Conservation (phyloP, 2,329 filamentous ascomycete species). For the Trichoderma breve region DNA sequence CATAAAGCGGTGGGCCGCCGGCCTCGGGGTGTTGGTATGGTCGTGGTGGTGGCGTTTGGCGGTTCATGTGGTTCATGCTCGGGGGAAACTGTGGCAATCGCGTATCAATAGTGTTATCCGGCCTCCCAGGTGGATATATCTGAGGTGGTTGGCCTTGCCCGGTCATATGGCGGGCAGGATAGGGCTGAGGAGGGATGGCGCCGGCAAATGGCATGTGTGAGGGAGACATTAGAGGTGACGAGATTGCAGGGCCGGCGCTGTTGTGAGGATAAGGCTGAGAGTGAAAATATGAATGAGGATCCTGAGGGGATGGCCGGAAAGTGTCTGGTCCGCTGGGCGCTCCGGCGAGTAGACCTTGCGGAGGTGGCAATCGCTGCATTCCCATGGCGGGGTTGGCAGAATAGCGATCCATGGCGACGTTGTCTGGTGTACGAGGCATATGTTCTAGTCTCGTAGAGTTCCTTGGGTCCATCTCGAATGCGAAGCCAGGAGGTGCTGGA, state of each 20-base stretch:
- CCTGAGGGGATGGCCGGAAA: slow-evolving; percentile 19
- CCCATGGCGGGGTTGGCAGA: slow-evolving; percentile 21
- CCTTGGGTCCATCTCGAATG: slow-evolving; percentile 23
- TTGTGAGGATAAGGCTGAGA: slow-evolving; percentile 1
- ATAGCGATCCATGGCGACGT: slow-evolving; percentile 26
- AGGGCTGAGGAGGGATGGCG: not conserved
- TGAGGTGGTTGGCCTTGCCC: slow-evolving; percentile 7
- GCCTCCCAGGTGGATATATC: not conserved
- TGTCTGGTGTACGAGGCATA: slow-evolving; percentile 28
- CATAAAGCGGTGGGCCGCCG: not conserved
- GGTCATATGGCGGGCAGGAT: not conserved
- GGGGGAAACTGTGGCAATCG: not conserved
- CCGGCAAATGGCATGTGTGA: not conserved
- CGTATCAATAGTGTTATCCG: not conserved
- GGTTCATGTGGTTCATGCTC: not conserved
- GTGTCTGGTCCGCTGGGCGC: slow-evolving; percentile 21
- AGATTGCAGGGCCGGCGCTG: not conserved
- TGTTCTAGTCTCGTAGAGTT: slow-evolving; percentile 22
- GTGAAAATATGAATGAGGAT: slow-evolving; percentile 14
- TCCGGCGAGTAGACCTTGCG: slow-evolving; percentile 27
- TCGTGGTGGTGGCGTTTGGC: not conserved
- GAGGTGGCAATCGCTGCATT: slow-evolving; percentile 19
- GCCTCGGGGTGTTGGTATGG: not conserved
- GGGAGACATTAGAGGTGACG: slow-evolving; percentile 6
- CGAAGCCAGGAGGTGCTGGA: slow-evolving; percentile 26